These are phyloP conservation scores for Darksidea phi DNA, from an alignment of 495 filamentous ascomycete species.

Conservation along the genomic window DNA sequence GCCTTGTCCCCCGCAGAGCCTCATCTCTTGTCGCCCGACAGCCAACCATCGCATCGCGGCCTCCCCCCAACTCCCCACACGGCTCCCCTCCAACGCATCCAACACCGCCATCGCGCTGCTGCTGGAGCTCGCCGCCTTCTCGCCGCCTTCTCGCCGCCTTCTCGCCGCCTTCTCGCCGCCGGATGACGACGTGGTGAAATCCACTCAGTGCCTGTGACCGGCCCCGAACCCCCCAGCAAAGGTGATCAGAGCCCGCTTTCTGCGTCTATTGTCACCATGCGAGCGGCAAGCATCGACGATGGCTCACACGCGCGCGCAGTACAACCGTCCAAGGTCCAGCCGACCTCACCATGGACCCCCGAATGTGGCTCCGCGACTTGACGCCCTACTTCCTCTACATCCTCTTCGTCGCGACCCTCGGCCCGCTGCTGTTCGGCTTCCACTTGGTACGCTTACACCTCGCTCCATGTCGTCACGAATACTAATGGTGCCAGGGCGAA, in stretches of 20 bases:
- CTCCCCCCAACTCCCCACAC: conserved; percentile 13
- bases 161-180: conserved; percentile 4
- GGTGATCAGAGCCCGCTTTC: conserved; percentile 17
- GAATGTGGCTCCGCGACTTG: conserved; percentile 40
- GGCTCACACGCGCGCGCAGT: conserved; percentile 28
- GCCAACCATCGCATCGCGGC: conserved; percentile 2
- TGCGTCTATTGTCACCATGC: not conserved
- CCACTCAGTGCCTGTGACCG: conserved; percentile 27
- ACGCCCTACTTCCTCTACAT: conserved; percentile 45
- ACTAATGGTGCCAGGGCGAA: conserved; percentile 64
- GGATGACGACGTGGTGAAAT: conserved; percentile 31
- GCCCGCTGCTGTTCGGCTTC: conserved; percentile 89
- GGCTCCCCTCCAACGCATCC: conserved; percentile 28
- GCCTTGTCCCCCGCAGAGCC: conserved; percentile 26
- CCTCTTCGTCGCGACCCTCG: conserved; percentile 51
- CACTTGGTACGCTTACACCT: conserved; percentile 65
- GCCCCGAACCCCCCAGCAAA: not conserved
- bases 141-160: not conserved
- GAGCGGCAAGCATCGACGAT: not conserved
- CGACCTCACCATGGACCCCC: conserved; percentile 37
- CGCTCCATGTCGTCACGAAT: not conserved
- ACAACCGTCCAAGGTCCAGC: conserved; percentile 9
- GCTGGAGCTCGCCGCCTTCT: conserved; percentile 17
- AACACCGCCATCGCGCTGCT: not conserved
- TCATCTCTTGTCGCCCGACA: conserved; percentile 5